Conservation (phyloP, 1,284 basidiomycete species). For the Ustilago bromivora region DNA sequence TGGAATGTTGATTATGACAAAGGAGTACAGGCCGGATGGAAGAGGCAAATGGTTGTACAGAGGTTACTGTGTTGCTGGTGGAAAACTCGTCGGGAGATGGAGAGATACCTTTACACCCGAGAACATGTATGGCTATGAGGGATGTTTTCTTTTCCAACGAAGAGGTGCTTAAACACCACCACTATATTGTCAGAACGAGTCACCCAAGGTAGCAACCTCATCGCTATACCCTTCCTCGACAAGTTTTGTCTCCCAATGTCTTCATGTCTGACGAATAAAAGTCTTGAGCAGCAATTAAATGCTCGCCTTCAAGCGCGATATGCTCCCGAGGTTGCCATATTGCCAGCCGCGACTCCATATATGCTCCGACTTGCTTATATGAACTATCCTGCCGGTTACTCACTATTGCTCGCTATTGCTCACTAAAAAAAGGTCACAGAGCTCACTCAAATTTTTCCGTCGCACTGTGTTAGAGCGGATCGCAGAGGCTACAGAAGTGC, state of each 20-base stretch:
- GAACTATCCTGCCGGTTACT: too few relatives aligned
- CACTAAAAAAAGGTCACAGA: too few relatives aligned
- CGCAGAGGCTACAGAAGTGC: neutral
- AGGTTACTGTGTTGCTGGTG: conserved; percentile 70
- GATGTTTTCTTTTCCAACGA: conserved; percentile 53
- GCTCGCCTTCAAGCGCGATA: too few relatives aligned
- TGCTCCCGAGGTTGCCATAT: too few relatives aligned
- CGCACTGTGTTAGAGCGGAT: neutral
- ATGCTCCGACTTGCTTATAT: too few relatives aligned
- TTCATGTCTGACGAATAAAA: too few relatives aligned
- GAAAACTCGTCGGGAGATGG: conserved; percentile 68
- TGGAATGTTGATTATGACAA: conserved; percentile 72
- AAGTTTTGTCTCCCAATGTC: too few relatives aligned
- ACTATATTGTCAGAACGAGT: neutral
- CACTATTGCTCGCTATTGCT: too few relatives aligned
- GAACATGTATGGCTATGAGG: conserved; percentile 69
- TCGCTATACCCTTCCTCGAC: neutral
- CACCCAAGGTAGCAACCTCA: neutral
- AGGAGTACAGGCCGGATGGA: conserved; percentile 73
- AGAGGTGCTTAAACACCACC: conserved; percentile 13
- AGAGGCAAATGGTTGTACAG: conserved; percentile 73
- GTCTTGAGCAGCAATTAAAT: too few relatives aligned
- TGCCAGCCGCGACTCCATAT: too few relatives aligned
- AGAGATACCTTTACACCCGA: conserved; percentile 70
- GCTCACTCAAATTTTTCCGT: too few relatives aligned